These are phyloP conservation scores for Gymnopilus dilepis DNA, from an alignment of 768 basidiomycete species.

Conservation along the genomic window DNA sequence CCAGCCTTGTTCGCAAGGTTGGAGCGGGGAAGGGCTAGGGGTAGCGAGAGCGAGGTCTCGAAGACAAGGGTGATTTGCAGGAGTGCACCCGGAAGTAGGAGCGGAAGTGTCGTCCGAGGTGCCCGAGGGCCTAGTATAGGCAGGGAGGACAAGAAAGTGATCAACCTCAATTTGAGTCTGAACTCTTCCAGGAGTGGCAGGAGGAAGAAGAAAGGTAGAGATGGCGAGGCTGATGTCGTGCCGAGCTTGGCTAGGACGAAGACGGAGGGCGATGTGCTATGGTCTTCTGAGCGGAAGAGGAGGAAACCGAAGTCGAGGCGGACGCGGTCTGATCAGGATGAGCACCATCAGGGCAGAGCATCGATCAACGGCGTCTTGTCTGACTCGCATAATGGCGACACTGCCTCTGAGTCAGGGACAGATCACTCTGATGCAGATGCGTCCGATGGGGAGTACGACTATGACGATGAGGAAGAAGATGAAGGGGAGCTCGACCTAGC, in stretches of 20 bases:
- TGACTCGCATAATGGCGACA: slow-evolving; percentile 9
- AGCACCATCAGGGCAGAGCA: not conserved
- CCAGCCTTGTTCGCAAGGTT: slow-evolving; percentile 43
- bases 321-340: not conserved
- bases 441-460: slow-evolving; percentile 13
- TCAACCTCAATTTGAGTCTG: slow-evolving; percentile 26
- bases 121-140: slow-evolving; percentile 26
- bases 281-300: slow-evolving; percentile 37
- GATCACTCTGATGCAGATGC: slow-evolving; percentile 20
- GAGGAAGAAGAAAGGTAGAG: slow-evolving; percentile 36
- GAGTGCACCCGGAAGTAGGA: slow-evolving; percentile 71
- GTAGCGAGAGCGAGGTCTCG: slow-evolving; percentile 48
- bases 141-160: slow-evolving; percentile 22
- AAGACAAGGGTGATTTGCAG: slow-evolving; percentile 66
- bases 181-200: slow-evolving; percentile 33
- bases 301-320: not conserved
- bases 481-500: slow-evolving; percentile 67
- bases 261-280: slow-evolving; percentile 59
- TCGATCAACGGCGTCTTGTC: not conserved
- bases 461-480: slow-evolving; percentile 42
- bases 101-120: slow-evolving; percentile 48
- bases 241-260: slow-evolving; percentile 67
- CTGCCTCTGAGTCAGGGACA: slow-evolving; percentile 27
- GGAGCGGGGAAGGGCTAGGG: slow-evolving; percentile 39
- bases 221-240: slow-evolving; percentile 44